Evolutionary conservation across 805 yeast species (phyloP).

Genomic region (Tetrapisispora arboricola): DNA sequence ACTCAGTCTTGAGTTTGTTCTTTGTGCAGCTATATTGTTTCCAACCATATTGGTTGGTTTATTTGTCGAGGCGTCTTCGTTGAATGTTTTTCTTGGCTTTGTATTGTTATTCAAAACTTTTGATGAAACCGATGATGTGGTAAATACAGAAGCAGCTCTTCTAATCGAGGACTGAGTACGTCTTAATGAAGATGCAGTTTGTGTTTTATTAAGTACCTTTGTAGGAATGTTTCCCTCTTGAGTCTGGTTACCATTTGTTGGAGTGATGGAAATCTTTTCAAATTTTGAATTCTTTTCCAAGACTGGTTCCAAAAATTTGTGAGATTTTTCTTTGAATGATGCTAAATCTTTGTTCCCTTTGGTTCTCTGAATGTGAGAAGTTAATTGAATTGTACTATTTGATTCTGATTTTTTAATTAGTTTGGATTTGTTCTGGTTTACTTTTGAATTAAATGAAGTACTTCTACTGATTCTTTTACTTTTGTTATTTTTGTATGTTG

Average conservation of each 20-base stretch:
- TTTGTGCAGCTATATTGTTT: not conserved
- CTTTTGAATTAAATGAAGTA: not conserved
- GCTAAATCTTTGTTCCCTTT: slow-evolving; percentile 16
- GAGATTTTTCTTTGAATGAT: slow-evolving; percentile 7
- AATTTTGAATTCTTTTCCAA: slow-evolving; percentile 3
- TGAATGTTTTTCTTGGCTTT: not conserved
- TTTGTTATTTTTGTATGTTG: not conserved
- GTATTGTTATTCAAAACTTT: not conserved
- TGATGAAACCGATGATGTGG: slow-evolving; percentile 8
- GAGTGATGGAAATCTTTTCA: not conserved
- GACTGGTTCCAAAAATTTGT: slow-evolving; percentile 14
- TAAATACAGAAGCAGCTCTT: slow-evolving; percentile 29
- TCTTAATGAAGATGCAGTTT: slow-evolving; percentile 18
- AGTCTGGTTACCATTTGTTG: not conserved
- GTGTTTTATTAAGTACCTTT: not conserved
- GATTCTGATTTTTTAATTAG: slow-evolving; percentile 5
- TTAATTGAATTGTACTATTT: slow-evolving; percentile 12
- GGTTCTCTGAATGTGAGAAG: slow-evolving; percentile 23
- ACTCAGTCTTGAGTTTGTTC: slow-evolving; percentile 6
- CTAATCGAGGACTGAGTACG: slow-evolving; percentile 29
- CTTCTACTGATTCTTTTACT: slow-evolving; percentile 1
- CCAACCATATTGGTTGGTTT: not conserved
- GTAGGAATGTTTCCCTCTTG: not conserved
- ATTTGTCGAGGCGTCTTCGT: not conserved
- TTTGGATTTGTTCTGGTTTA: not conserved